Conservation (phyloP, 495 filamentous ascomycete genomes). For the Talaromyces borbonicus region DNA sequence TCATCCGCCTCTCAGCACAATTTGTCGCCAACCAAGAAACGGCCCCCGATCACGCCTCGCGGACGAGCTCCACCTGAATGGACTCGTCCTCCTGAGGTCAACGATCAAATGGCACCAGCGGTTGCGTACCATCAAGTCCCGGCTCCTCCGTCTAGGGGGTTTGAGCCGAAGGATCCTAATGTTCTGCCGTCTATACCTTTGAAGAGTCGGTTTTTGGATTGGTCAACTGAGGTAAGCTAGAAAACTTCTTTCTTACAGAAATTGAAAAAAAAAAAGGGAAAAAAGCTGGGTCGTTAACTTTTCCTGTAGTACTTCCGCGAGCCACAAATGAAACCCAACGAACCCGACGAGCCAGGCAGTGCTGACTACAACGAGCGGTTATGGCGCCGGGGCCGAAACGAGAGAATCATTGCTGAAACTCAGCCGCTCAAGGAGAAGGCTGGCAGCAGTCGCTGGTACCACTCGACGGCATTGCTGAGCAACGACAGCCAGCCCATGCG, state of each 20-base stretch:
- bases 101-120: constrained; percentile 57
- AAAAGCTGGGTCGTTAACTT: neutral
- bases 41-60: constrained; percentile 39
- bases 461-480: constrained; percentile 63
- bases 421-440: constrained; percentile 87
- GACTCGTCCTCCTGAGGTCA: constrained; percentile 66
- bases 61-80: constrained; percentile 59
- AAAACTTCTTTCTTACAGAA: no score
- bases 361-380: constrained; percentile 94
- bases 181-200: constrained; percentile 57
- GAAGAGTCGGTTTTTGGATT: constrained; percentile 77
- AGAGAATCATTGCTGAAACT: constrained; percentile 80
- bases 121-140: constrained; percentile 67
- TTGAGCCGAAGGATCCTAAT: constrained; percentile 47
- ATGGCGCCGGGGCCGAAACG: constrained; percentile 88
- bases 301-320: constrained; percentile 79
- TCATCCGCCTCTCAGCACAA: constrained; percentile 14
- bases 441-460: constrained; percentile 74
- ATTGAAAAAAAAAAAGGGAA: neutral
- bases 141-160: constrained; percentile 65
- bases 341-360: constrained; percentile 92
- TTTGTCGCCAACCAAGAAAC: constrained; percentile 27
- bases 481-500: constrained; percentile 80
- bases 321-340: constrained; percentile 94
- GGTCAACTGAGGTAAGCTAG: constrained; percentile 70